These are phyloP conservation scores for Dactylorhiza incarnata DNA, from an alignment of 106 monocot species.

Conservation along the genomic window DNA sequence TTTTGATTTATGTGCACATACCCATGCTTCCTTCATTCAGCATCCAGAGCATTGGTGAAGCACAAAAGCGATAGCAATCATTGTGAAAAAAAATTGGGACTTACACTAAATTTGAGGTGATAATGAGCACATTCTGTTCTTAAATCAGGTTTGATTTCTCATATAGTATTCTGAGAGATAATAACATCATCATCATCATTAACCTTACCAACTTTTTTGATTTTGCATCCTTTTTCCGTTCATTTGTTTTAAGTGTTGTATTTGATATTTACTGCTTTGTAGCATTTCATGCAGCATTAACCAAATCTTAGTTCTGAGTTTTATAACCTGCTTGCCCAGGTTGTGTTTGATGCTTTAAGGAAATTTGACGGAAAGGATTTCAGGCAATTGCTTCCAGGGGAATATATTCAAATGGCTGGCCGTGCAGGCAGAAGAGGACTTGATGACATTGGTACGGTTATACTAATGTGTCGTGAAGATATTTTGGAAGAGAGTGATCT, in stretches of 20 bases:
- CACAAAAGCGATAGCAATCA: too few relatives aligned
- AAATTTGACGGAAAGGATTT: constrained; percentile 97
- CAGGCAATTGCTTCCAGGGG: constrained; percentile 78
- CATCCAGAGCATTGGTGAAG: too few relatives aligned
- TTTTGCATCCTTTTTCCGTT: not conserved
- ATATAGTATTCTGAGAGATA: not conserved
- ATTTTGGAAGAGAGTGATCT: constrained; percentile 81
- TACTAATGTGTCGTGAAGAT: constrained; percentile 93
- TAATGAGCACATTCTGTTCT: not conserved
- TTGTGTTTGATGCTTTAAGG: constrained; percentile 80
- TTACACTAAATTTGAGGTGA: not conserved
- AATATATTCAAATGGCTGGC: constrained; percentile 99
- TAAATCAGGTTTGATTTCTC: not conserved
- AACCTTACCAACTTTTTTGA: not conserved
- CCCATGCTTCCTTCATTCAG: too few relatives aligned
- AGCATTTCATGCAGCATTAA: not conserved
- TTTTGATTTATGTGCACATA: too few relatives aligned
- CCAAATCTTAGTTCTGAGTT: not conserved
- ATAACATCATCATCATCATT: not conserved
- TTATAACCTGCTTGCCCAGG: constrained; percentile 24
- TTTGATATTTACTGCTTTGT: not conserved
- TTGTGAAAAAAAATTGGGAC: too few relatives aligned
- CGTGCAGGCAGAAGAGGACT: constrained; percentile 95
- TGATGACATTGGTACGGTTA: constrained; percentile 88
- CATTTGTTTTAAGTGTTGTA: not conserved